Evolutionary conservation across 768 basidiomycete genomes (phyloP).

Genomic region (Lentinus tigrinus): DNA sequence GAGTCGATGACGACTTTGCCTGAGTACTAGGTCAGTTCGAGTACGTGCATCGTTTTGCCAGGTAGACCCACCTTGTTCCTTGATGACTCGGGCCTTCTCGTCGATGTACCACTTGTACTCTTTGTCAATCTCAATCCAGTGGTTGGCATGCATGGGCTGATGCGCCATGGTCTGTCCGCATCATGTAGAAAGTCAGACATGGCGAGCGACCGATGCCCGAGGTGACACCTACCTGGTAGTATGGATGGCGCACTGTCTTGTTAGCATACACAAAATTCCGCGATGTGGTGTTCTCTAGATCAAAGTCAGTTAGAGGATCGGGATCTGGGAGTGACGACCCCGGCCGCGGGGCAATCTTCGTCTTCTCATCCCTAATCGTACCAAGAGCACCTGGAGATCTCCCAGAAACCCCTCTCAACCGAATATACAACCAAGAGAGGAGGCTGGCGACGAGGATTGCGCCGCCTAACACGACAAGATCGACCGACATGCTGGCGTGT

Average conservation of each 20-base stretch:
- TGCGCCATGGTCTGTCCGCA: constrained; percentile 31
- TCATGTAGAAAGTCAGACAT: background rate
- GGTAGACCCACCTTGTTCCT: constrained; percentile 23
- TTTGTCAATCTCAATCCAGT: constrained; percentile 39
- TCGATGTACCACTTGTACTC: constrained; percentile 33
- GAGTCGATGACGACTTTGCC: constrained; percentile 30
- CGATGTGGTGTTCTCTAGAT: constrained; percentile 12
- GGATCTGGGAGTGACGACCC: constrained; percentile 14
- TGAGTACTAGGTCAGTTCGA: background rate
- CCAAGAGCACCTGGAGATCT: no score
- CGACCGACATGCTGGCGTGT: no score
- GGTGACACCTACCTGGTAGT: constrained; percentile 13
- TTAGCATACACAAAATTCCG: constrained; percentile 22
- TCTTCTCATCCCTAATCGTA: background rate
- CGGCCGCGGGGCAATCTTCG: background rate
- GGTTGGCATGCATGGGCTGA: constrained; percentile 35
- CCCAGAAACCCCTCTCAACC: no score
- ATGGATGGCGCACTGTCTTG: constrained; percentile 23
- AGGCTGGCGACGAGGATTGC: no score
- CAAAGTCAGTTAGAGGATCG: constrained; percentile 17
- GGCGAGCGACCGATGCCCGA: background rate
- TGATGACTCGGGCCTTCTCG: constrained; percentile 32
- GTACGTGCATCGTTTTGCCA: background rate
- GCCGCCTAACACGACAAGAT: no score
- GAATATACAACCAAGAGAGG: no score